phyloP scores from a whole-genome alignment of 2,329 filamentous ascomycete species.

The Teratosphaeria destructans region DNA sequence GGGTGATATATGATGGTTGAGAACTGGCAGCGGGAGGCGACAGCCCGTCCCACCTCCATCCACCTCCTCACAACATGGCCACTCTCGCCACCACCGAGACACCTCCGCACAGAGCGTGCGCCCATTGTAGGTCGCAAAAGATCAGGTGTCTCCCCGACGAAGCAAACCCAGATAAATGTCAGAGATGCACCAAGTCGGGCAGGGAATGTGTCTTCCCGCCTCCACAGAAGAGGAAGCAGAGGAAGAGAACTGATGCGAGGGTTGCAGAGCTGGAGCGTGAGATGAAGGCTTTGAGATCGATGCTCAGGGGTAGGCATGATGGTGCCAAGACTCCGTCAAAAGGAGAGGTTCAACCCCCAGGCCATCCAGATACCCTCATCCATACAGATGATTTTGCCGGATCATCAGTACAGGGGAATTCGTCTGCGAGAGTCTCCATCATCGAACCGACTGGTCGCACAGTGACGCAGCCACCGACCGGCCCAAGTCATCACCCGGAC shows the following conservation, averaged over 20 bases:
- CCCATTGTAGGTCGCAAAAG: slow-evolving; percentile 34
- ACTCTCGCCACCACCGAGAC: not conserved
- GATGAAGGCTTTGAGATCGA: slow-evolving; percentile 31
- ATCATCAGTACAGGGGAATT: not conserved
- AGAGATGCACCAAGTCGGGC: slow-evolving; percentile 31
- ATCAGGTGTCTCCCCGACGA: slow-evolving; percentile 31
- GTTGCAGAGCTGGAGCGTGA: slow-evolving; percentile 37
- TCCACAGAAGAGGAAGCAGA: slow-evolving; percentile 32
- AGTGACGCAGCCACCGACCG: not conserved
- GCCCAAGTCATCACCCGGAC: not conserved
- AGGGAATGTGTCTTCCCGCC: slow-evolving; percentile 31
- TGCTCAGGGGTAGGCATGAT: slow-evolving; percentile 19
- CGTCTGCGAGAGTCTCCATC: not conserved
- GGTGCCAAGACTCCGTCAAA: not conserved
- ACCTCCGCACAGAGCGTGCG: slow-evolving; percentile 17
- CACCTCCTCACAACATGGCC: not conserved
- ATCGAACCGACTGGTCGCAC: not conserved
- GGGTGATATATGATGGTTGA: not conserved
- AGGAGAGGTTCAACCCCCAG: not conserved
- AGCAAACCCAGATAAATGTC: slow-evolving; percentile 23
- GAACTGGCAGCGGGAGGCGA: too few species aligned
- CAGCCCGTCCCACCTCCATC: not conserved
- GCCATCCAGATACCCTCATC: not conserved
- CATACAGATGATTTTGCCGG: not conserved
- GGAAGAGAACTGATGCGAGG: slow-evolving; percentile 36